Base-by-base conservation (phyloP, 106 monocot genomes). In the Dactylorhiza incarnata region DNA sequence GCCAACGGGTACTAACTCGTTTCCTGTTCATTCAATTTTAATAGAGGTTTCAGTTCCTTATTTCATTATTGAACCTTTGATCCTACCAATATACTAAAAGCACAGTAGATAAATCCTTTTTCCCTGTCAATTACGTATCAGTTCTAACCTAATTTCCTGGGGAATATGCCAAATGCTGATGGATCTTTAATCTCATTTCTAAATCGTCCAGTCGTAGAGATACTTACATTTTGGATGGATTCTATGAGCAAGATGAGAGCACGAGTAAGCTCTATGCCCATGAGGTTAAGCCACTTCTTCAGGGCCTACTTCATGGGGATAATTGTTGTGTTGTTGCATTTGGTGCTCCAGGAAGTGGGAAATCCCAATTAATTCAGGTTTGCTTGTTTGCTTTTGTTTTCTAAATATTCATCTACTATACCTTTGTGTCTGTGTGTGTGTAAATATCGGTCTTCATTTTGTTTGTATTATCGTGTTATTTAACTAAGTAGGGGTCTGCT, bases 331-430 rank as follows among this genome's bases (percentile, higher is more conserved):
- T 92, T 79, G 62, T 92, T 76, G 79, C 87, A 72, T 92, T 82
- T 74, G 89, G 92, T 67, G 85, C 89, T 46, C 83, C 70, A 49
- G 83, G 86, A 58, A 85, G 85, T 81, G 92, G 87, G 17, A 92
- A 92, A 77, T 83, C 85, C n/a, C 79, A 74, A 58, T 46, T 87
- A n/a, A 83, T 87, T 68, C 78, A 87, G 77, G 89, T 89, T 15
- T 9, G 20, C 52, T 51, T 44, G 8, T 26, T 72, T 44, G 7
- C 16, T 73, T 66, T 24, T 52, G 51, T 13, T 4, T 52, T 52
- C 51, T 52, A 19, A 71, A 3, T 45, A 5, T n/a, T 72, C 14
- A 52, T 80, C 20, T 29, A 46, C 17, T 47, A 37, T 52, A 52
- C 14, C 51, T 52, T 46, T 37, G 37, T 37, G 37, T 37, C 3